Percentiles rank a stretch among this genome's conserved stretches.
These are phyloP conservation scores for Tuber microsphaerosporum DNA, from an alignment of 495 filamentous ascomycete species.

Conservation along the genomic window DNA sequence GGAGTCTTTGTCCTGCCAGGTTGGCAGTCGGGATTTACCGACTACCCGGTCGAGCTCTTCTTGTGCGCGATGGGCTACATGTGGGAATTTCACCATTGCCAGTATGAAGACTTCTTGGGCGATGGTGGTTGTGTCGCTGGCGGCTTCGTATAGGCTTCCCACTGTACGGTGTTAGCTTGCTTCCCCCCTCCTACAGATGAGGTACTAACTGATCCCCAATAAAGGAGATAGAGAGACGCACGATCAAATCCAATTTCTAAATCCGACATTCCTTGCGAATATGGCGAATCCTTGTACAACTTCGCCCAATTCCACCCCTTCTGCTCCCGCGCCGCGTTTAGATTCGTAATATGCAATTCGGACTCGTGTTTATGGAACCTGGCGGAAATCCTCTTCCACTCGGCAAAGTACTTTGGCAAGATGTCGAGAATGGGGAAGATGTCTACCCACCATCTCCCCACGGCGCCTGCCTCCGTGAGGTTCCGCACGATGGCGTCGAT, in stretches of 20 bases:
- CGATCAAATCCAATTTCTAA: neutral
- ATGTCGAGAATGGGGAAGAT: neutral
- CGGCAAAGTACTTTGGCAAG: neutral
- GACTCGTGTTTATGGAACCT: neutral
- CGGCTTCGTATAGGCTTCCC: neutral
- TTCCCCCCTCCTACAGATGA: neutral
- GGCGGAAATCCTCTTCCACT: neutral
- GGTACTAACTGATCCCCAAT: neutral
- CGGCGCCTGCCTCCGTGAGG: neutral
- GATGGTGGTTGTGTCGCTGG: neutral
- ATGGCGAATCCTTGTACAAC: neutral
- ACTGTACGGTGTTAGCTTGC: neutral
- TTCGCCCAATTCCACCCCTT: conserved; percentile 3
- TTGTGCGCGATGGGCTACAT: neutral
- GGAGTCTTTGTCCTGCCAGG: conserved; percentile 14
- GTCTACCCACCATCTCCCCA: neutral
- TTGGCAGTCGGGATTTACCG: neutral
- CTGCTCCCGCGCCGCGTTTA: neutral
- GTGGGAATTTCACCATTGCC: neutral
- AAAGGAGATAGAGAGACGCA: neutral
- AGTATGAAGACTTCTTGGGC: neutral
- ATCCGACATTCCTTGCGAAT: neutral
- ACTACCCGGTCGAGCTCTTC: neutral
- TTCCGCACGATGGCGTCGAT: neutral
- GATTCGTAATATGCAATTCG: neutral